Base-by-base conservation (phyloP, 2,329 filamentous ascomycete species). In the Neonectria ditissima region DNA sequence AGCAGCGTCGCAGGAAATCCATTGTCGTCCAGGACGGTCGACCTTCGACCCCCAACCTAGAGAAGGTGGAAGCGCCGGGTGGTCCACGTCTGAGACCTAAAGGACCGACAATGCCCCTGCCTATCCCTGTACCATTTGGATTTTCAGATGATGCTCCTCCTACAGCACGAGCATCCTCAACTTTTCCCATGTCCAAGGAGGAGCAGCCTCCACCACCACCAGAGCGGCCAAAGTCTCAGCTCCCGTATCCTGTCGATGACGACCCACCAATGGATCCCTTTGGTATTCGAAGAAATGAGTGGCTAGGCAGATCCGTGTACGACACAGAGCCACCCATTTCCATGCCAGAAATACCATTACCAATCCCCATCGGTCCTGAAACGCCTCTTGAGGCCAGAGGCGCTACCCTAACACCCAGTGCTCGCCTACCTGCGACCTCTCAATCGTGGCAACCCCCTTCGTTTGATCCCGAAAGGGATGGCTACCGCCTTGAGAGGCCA, bases 361-460 rank as follows among this genome's bases (percentile, higher is more conserved):
- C 73, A n/a, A 68, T 73, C 16, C 39, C 69, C 6, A 65, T 68
- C 41, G 69, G 72, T 14, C 62, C 70, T 2, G 70, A 69, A 59
- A 65, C 54, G 13, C 69, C 75, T 20, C 55, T 74, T 2, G 71
- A 73, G 45, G 32, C 65, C 5, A 68, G 69, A 24, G 39, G 66
- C 18, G 62, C 71, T 7, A 70, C 68, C 28, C 74, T 79, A 65
- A 75, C 75, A 18, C 60, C 60, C 20, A 52, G 60, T 50, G 59
- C 55, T 26, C 67, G 65, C 4, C 22, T 68, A 16, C 65, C 67
- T 13, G 59, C 65, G 6, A 63, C 73, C 8, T 69, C 73, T 18
- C 75, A 77, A 24, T 70, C 77, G 24, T 87, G 85, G 82, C 81
- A 84, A 39, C 82, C 83, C 2, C 74, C 78, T 5, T 72, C 77